A percentile compares a stretch with the other conserved stretches of the same genome.
Conservation (phyloP, 2,329 filamentous ascomycete genomes). For the Diaporthe ampelina region DNA sequence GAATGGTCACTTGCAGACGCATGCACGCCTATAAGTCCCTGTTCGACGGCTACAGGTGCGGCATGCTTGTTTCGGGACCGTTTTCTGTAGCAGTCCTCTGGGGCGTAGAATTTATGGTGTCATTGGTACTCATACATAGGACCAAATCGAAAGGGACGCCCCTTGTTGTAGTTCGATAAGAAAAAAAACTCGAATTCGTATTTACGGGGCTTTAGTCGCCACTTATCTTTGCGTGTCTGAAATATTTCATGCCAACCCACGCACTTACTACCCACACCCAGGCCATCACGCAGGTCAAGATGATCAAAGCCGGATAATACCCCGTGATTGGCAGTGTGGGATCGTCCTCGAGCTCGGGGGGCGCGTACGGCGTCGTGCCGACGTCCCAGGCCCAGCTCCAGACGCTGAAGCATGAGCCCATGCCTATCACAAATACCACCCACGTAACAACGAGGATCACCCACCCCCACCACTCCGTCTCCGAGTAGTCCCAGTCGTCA, state of each 20-base stretch:
- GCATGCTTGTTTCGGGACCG: neutral
- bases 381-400: constrained; percentile 99
- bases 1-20: too few species aligned
- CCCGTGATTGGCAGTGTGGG: constrained; percentile 94
- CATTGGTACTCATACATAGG: neutral
- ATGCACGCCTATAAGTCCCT: neutral
- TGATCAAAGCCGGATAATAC: constrained; percentile 95
- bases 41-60: too few species aligned
- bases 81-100: too few species aligned
- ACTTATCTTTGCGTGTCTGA: constrained; percentile 93
- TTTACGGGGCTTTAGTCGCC: constrained; percentile 61
- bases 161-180: neutral
- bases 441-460: constrained; percentile 91
- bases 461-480: constrained; percentile 99
- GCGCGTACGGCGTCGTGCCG: constrained; percentile 93
- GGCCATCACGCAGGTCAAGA: constrained; percentile 94
- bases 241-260: constrained; percentile 99
- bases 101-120: neutral
- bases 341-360: constrained; percentile 95
- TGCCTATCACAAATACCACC: constrained; percentile 95
- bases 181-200: neutral
- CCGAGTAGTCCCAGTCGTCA: constrained; percentile 86
- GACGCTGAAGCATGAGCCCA: constrained; percentile 93
- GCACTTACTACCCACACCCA: constrained; percentile 99
- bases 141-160: neutral